phyloP scores from a whole-genome alignment of 768 basidiomycete genomes.

The Piloderma croceum region DNA sequence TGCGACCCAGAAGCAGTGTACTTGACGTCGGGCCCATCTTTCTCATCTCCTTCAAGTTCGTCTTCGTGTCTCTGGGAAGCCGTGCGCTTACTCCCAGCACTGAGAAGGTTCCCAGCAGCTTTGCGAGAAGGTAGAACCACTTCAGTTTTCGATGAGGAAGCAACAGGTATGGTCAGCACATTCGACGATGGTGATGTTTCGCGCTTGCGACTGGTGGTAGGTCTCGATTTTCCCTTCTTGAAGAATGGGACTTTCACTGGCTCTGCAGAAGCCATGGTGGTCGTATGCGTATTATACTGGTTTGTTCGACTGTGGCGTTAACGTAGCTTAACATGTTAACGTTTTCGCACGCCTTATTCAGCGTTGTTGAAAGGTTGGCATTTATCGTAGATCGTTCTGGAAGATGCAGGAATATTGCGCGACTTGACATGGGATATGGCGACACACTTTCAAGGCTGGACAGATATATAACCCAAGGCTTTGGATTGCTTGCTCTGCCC shows the following conservation, averaged over 20 bases:
- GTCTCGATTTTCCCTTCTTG: slow-evolving; percentile 78
- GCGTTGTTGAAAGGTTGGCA: too few relatives aligned
- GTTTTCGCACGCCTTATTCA: too few relatives aligned
- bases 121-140: slow-evolving; percentile 79
- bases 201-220: slow-evolving; percentile 64
- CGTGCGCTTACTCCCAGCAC: slow-evolving; percentile 68
- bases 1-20: slow-evolving; percentile 79
- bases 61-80: slow-evolving; percentile 44
- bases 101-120: slow-evolving; percentile 61
- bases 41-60: slow-evolving; percentile 46
- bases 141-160: slow-evolving; percentile 49
- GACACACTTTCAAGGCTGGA: too few relatives aligned
- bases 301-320: too few relatives aligned
- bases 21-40: slow-evolving; percentile 62
- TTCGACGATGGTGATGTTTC: slow-evolving; percentile 71
- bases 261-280: slow-evolving; percentile 28
- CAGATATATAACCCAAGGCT: too few relatives aligned
- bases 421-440: too few relatives aligned
- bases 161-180: slow-evolving; percentile 18
- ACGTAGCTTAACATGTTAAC: too few relatives aligned
- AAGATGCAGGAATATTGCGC: too few relatives aligned
- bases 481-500: too few relatives aligned
- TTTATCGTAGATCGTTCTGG: too few relatives aligned
- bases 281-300: too few relatives aligned
- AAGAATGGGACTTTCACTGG: slow-evolving; percentile 74